Evolutionary conservation across 2,329 filamentous ascomycete genomes (phyloP), one percentile per base, ranked within the genome.

Genomic region (Tolypocladium paradoxum): DNA sequence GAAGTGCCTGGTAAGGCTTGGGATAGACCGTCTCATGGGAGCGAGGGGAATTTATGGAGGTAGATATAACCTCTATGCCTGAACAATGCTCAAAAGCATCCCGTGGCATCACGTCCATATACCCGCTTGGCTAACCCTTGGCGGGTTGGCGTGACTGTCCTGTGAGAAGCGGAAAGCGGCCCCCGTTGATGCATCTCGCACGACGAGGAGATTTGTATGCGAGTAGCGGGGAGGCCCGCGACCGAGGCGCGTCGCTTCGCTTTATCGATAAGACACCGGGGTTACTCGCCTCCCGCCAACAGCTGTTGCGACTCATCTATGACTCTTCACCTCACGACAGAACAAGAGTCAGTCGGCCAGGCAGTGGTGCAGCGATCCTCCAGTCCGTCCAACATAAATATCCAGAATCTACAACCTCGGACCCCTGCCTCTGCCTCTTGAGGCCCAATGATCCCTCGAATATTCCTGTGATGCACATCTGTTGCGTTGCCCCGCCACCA

Each of bases 401-500:
- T 12, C 22, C 4, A 14, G 4, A 18, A 18, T 16, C 27, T 31
- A 22, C 35, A 16, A 6, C 35, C 27, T 29, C n/a, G 27, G 4
- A 14, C 31, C n/a, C n/a, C n/a, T n/a, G 48, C 40, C 11, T 45
- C n/a, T 45, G 45, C 35, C 46, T 52, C 52, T 46, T 37, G 16
- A 27, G 14, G n/a, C 52, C 57, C 58, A 58, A 66, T 68, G 63
- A 64, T 63, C 54, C 55, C 52, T 47, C 59, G 57, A 61, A 65
- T 64, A 66, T 49, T 51, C 29, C 31, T 56, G 52, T 58, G 51
- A 55, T 53, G 38, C 46, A 34, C 55, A 37, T 40, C 50, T 34
- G 51, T 58, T 54, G 56, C 60, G 60, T 60, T 49, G 53, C 57
- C 56, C 59, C 57, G 60, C 55, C 49, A 57, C 52, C 56, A 85